These are phyloP conservation scores for Neofusicoccum laricinum DNA, from an alignment of 2,329 filamentous ascomycete species.

Conservation along the genomic window DNA sequence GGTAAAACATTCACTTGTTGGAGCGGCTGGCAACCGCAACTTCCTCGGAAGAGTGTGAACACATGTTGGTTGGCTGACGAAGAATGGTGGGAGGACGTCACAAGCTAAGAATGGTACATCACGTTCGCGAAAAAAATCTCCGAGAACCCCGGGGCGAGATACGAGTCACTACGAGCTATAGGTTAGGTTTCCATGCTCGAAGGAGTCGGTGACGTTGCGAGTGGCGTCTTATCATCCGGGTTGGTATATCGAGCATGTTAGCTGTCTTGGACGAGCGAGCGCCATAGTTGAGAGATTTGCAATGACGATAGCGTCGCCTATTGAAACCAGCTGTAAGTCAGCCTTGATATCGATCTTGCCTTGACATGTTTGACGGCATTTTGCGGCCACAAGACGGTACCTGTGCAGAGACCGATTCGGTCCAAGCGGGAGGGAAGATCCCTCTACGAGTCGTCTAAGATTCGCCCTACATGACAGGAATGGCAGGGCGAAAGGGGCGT, in stretches of 20 bases:
- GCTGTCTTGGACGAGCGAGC: neutral
- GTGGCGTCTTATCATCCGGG: neutral
- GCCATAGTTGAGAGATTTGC: neutral
- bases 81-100: neutral
- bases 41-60: neutral
- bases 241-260: neutral
- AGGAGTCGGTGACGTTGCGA: neutral
- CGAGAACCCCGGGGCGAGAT: neutral
- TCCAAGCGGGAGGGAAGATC: neutral
- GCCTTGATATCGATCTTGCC: conserved; percentile 8
- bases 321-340: conserved; percentile 12
- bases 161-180: neutral
- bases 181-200: neutral
- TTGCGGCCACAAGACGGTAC: neutral
- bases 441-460: neutral
- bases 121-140: neutral
- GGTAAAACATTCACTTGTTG: neutral
- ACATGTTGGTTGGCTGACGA: neutral
- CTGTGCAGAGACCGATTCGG: neutral
- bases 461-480: neutral
- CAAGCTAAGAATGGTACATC: neutral
- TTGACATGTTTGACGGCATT: neutral
- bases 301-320: conserved; percentile 4
- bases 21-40: neutral
- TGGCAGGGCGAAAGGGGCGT: neutral